Base-by-base conservation (phyloP, 2,329 filamentous ascomycete species). In the Aureobasidium vineae region DNA sequence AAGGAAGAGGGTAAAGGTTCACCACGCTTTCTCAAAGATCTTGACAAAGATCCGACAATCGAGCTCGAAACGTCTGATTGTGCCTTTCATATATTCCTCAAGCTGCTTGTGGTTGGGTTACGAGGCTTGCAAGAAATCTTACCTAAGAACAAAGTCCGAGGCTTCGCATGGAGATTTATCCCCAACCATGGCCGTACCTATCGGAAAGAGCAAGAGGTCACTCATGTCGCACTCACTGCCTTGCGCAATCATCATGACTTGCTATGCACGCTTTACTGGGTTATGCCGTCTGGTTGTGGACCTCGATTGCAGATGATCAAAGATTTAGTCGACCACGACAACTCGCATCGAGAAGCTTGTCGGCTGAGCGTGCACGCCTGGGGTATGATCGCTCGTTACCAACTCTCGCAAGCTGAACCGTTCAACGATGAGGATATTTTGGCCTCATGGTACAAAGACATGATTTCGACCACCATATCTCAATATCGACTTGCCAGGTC, bases 221-320 rank as follows among this genome's bases (percentile, higher is more conserved):
- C 78, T 36, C 79, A 82, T 63, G 78, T 81, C 66, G 85, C 85
- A 69, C 75, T 88, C 15, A 81, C 84, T 61, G 84, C 85, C 1
- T 75, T 88, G 53, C 81, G 84, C 56, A 88, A 88, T 69, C 85
- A 88, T 67, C 85, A 87, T 69, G 85, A 88, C 70, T 77, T 88
- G 19, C 78, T 88, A 0, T 85, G 82, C 65, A 85, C 83, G 3
- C 76, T 88, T 16, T 87, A 87, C 72, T 86, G 81, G 78, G 81
- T 81, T 49, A 82, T 83, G 43, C 85, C 85, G 31, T 74, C 81
- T 33, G 77, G 78, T 1, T 82, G 79, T 71, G 79, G 85, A n/a
- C 84, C 84, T 47, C 79, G 81, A 50, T 69, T 86, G 5, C 78
- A 82, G 61, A 76, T 80, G 6, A 79, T 88, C 56, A 81, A 78